Base-by-base conservation (phyloP, 768 basidiomycete genomes). In the Punctularia strigosozonata region DNA sequence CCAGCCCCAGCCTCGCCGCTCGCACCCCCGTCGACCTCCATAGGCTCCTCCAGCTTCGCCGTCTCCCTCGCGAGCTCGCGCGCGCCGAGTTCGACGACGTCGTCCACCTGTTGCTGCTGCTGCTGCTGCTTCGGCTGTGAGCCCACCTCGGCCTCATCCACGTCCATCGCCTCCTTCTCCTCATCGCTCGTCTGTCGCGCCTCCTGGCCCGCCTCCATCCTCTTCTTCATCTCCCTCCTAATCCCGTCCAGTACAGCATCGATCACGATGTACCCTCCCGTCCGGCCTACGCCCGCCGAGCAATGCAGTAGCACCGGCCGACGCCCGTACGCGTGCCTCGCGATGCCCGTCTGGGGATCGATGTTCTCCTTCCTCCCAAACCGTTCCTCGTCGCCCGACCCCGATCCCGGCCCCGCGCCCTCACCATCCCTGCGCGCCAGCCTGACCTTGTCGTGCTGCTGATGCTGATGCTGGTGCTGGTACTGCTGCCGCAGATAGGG, bases 211-310 rank as follows among this genome's bases (percentile, higher is more conserved):
- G 37, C 50, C 31, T 61, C 63, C 35, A 50, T 48, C 7, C 50
- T 51, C 43, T 54, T 64, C 19, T 51, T 55, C 51, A 80, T 48
- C 58, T 89, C 83, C 37, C 68, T 55, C 49, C 73, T 62, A 3
- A 90, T 61, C 4, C 74, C 80, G 52, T 88, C 84, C 39, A 92
- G 62, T n/a, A 88, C 66, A 6, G 87, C 80, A 54, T 90, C 87
- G 1, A 94, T 75, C 6, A 86, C 77, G 51, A 97, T 90, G 56
- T 88, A 97, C 19, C 84, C 86, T 17, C 94, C 94, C 0, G 94
- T 97, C 30, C 94, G 72, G 0, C 94, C 94, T 5, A 95, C 90
- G 15, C 94, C 94, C 0, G 94, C 94, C 22, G 88, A 91, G 53
- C 92, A 92, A 55, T 92, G 89, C 46, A 92, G 57, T 34, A 92